Evolutionary conservation across 2,329 filamentous ascomycete species (phyloP), one percentile per base, ranked within the genome.

Genomic region (Zarea fungicola): DNA sequence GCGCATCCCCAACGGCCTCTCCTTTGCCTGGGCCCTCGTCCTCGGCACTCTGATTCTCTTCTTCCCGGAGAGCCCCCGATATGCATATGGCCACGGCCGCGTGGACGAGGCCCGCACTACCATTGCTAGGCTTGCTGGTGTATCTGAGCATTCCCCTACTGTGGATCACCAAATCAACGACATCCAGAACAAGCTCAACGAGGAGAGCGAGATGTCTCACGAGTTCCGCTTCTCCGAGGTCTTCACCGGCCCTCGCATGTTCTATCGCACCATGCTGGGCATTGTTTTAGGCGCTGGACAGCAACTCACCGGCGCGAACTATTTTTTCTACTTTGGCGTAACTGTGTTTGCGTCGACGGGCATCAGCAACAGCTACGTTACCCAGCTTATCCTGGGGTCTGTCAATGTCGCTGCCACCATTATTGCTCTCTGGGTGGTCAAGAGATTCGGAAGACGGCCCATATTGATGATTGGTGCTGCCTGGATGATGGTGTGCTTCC

Each of bases 391-490:
- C 52, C 74, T 86, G 18, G 77, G 77, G 9, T 80, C 75, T 1
- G 83, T 88, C 58, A 88, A 88, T 57, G 81, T 85, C 3, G 72
- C 71, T 45, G 82, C 78, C 59, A 87, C 85, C 2, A 77, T 87
- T 52, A 75, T 68, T 31, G 83, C 82, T 42, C 70, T 88, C 28
- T 85, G 77, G 55, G 68, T 87, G 22, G 78, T 87, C 11, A 80
- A 85, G 61, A 77, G 80, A 48, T 79, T 78, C 37, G 83, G 84
- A 39, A 78, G 84, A 26, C 76, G 84, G 25, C 76, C 75, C 46
- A 78, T 78, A 2, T 70, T 88, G 3, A 84, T 87, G 55, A 62
- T 70, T 2, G 84, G 84, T 28, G 83, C 79, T 1, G 67, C 77
- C 3, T 84, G 81, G 77, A 79, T 79, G 72, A 75, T 73, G 65